phyloP scores from a whole-genome alignment of 108 stramenopile species.

The Pseudonitzschia multiseries region DNA sequence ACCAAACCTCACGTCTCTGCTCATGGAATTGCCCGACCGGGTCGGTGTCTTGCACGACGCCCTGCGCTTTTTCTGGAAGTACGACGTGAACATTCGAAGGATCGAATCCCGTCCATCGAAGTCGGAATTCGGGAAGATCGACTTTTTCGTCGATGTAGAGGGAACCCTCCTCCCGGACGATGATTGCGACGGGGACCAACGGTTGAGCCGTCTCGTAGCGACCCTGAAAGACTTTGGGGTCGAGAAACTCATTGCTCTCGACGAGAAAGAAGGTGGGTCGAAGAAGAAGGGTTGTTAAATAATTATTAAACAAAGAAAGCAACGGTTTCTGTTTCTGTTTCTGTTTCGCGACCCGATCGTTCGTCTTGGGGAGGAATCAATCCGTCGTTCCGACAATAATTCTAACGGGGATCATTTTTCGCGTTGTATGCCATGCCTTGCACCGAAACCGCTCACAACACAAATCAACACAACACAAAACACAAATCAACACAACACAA shows the following conservation, averaged over 20 bases:
- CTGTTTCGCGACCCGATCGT: too few species aligned
- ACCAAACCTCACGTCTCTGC: slow-evolving; percentile 38
- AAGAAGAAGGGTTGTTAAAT: neutral
- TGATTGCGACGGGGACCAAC: neutral
- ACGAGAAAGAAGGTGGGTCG: slow-evolving; percentile 64
- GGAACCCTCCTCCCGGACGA: slow-evolving; percentile 16
- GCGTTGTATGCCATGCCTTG: too few species aligned
- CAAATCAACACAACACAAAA: too few species aligned
- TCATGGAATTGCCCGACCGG: slow-evolving; percentile 87
- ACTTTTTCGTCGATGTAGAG: slow-evolving; percentile 87
- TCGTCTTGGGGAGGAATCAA: too few species aligned
- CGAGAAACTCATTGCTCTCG: slow-evolving; percentile 73
- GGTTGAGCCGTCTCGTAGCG: neutral
- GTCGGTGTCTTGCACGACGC: slow-evolving; percentile 89
- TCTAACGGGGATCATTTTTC: too few species aligned
- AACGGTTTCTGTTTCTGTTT: too few species aligned
- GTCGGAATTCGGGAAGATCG: slow-evolving; percentile 45
- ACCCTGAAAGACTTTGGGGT: slow-evolving; percentile 45
- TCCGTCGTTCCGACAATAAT: too few species aligned
- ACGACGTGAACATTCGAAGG: slow-evolving; percentile 87
- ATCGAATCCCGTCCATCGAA: slow-evolving; percentile 84
- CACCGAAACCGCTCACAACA: too few species aligned
- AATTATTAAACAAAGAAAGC: too few species aligned
- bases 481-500: too few species aligned
- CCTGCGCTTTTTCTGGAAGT: slow-evolving; percentile 89